Percentiles rank a stretch among this genome's conserved stretches.
Evolutionary conservation across 2,329 filamentous ascomycete species (phyloP).

Genomic region (Geoglossum cookeanum): DNA sequence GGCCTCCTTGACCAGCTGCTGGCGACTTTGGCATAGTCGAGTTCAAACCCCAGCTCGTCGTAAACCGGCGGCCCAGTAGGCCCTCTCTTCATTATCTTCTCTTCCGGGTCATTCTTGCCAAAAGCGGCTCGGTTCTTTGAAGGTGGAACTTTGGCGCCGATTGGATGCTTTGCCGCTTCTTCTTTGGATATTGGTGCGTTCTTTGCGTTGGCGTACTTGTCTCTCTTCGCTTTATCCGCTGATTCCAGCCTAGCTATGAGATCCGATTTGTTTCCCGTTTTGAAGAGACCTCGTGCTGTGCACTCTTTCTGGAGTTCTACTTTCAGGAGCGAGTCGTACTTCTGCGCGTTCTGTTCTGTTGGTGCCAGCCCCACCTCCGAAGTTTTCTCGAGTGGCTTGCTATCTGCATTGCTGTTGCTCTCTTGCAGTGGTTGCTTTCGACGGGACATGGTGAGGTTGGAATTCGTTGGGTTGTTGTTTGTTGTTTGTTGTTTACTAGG

Average conservation of each 20-base stretch:
- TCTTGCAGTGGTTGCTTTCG: background rate
- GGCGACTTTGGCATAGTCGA: slow-evolving; percentile 8
- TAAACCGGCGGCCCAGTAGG: slow-evolving; percentile 7
- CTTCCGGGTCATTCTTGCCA: background rate
- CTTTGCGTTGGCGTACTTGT: background rate
- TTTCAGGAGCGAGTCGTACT: background rate
- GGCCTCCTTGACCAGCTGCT: background rate
- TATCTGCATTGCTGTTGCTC: background rate
- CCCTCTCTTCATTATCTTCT: slow-evolving; percentile 2
- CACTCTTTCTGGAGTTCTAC: background rate
- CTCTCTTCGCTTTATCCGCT: background rate
- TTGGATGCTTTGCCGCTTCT: background rate
- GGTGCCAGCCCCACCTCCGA: background rate
- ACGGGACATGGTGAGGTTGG: background rate
- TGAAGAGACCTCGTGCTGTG: background rate
- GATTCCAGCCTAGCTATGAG: background rate
- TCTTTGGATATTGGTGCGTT: background rate
- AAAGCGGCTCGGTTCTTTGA: background rate
- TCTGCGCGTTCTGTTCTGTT: background rate
- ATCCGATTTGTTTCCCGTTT: background rate
- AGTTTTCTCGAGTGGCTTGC: background rate
- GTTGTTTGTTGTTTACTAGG: too few relatives aligned
- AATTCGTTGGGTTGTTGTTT: too few relatives aligned
- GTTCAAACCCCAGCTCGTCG: slow-evolving; percentile 6
- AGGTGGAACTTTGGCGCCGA: background rate